Conservation (phyloP, 495 filamentous ascomycete species). For the Geopyxis carbonaria region DNA sequence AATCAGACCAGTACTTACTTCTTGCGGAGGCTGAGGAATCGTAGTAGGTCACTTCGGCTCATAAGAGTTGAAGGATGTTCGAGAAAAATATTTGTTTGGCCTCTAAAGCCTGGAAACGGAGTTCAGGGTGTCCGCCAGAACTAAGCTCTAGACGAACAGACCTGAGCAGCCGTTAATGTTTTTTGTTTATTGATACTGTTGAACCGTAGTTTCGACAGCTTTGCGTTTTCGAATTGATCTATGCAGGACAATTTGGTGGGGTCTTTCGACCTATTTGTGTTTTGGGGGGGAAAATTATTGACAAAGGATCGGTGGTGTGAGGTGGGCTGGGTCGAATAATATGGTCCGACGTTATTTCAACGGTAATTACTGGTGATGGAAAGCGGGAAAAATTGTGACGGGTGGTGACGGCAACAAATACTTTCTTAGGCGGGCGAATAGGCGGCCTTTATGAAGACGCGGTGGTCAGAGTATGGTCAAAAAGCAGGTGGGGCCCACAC, state of each 20-base stretch:
- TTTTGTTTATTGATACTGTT: conserved; percentile 1
- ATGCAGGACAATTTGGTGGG: background rate
- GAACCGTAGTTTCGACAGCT: conserved; percentile 9
- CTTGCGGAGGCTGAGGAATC: conserved; percentile 87
- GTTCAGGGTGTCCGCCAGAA: conserved; percentile 25
- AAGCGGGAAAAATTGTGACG: background rate
- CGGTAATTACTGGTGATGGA: background rate
- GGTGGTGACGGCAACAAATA: background rate
- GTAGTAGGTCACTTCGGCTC: conserved; percentile 81
- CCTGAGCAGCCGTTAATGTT: conserved; percentile 10
- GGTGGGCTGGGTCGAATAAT: background rate
- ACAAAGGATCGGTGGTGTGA: background rate
- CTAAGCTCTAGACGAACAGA: conserved; percentile 22
- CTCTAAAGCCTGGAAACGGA: conserved; percentile 23
- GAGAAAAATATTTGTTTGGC: conserved; percentile 16
- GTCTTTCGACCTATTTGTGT: too few relatives aligned
- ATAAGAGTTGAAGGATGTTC: conserved; percentile 42
- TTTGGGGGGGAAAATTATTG: background rate
- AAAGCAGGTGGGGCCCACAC: background rate
- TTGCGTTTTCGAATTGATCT: conserved; percentile 2
- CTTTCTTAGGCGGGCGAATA: conserved; percentile 1
- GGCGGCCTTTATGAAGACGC: too few relatives aligned
- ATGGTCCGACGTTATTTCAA: background rate
- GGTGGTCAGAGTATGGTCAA: background rate
- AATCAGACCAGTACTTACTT: conserved; percentile 58